Evolutionary conservation across 306 rosid genomes (phyloP), one percentile per base, ranked within the genome.

Genomic region (Trichosanthes truncata): DNA sequence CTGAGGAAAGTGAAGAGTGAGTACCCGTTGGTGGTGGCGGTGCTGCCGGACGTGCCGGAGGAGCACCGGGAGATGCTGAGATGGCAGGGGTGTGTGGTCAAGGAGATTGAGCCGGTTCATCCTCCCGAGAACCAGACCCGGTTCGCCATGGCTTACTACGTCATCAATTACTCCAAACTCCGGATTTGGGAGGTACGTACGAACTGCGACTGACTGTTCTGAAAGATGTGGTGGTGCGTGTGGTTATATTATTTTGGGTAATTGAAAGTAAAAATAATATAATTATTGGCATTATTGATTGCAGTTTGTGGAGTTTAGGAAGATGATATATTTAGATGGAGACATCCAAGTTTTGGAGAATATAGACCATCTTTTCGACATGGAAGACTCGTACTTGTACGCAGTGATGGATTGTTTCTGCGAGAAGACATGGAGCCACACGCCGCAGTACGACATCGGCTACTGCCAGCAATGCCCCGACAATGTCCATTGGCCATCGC

Each of bases 391-490:
- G 0, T 81, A 81, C 10, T 92, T 92, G 51, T 90, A 92, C 65
- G 97, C 90, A 3, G 98, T 90, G 23, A 89, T 78, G 91, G 97
- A 94, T n/a, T 94, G 98, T 78, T 94, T 88, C 40, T 94, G 98
- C 45, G 96, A 92, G 84, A 57, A 81, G 1, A 86, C 83, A 1
- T 90, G 98, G 98, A 86, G 89, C 18, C 73, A 86, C n/a, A 86
- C 88, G 26, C 82, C 89, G 6, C 98, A 92, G 56, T 82, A 80
- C 79, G 46, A 87, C 38, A 85, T 92, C 49, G 93, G 92, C 0
- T 89, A 92, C 68, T 89, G 96, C 80, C 97, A 92, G 80, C 98
- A 92, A 35, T 87, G 96, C 71, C 97, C 97, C 2, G 79, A 88
- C 2, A 85, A 48, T 43, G 97, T 90, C 45, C 52, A 80, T 4